phyloP scores from a whole-genome alignment of 2,329 filamentous ascomycete species.

The Fusarium sp. region DNA sequence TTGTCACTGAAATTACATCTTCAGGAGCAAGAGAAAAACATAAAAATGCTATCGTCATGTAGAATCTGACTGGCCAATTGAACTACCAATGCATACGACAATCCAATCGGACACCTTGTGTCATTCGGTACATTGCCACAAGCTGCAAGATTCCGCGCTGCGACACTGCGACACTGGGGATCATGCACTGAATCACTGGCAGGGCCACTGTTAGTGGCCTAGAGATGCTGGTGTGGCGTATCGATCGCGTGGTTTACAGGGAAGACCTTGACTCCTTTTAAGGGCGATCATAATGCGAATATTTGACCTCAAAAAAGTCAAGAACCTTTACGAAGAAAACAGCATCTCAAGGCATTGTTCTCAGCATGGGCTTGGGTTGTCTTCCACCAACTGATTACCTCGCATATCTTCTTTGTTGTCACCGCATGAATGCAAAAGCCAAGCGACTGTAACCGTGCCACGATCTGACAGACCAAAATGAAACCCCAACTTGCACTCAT shows the following conservation, averaged over 20 bases:
- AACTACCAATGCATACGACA: background rate
- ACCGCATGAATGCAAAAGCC: background rate
- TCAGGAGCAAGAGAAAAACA: background rate
- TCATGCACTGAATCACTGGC: background rate
- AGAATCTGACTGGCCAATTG: slow-evolving; percentile 30
- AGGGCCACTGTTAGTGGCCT: slow-evolving; percentile 24
- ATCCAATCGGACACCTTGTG: slow-evolving; percentile 17
- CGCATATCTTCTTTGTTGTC: slow-evolving; percentile 10
- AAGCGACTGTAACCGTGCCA: background rate
- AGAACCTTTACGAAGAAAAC: slow-evolving; percentile 17
- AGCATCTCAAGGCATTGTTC: slow-evolving; percentile 26
- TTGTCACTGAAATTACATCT: slow-evolving; percentile 20
- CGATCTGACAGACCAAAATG: background rate
- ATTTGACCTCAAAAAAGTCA: background rate
- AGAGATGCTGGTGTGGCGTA: slow-evolving; percentile 31
- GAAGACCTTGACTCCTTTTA: slow-evolving; percentile 16
- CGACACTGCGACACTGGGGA: background rate
- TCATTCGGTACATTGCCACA: slow-evolving; percentile 7
- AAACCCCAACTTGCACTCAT: background rate
- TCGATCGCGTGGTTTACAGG: slow-evolving; percentile 38
- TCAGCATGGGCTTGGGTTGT: slow-evolving; percentile 14
- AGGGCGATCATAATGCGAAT: slow-evolving; percentile 16
- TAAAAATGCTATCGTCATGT: slow-evolving; percentile 2
- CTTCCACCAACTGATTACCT: background rate
- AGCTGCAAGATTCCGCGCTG: slow-evolving; percentile 10